These are phyloP conservation scores for Trametes pubescens DNA, from an alignment of 1,284 basidiomycete genomes.

Conservation along the genomic window DNA sequence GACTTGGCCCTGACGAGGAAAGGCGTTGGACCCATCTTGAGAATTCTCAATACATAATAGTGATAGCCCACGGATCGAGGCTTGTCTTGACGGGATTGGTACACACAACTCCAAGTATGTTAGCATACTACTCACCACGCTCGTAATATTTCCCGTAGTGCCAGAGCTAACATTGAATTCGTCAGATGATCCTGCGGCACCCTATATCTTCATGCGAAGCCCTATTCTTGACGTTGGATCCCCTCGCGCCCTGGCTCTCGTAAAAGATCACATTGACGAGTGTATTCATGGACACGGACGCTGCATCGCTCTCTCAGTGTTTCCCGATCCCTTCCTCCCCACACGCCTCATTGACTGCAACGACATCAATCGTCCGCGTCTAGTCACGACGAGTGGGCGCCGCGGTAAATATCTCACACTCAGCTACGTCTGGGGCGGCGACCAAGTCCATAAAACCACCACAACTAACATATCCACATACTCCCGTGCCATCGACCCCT, in stretches of 20 bases:
- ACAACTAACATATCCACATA: neutral
- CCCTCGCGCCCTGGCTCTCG: neutral
- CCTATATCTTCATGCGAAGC: neutral
- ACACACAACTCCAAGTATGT: neutral
- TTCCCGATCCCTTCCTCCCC: neutral
- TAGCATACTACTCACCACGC: neutral
- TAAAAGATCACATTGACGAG: neutral
- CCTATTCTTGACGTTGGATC: neutral
- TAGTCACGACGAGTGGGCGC: neutral
- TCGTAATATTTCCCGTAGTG: too few species aligned
- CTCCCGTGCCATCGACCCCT: neutral
- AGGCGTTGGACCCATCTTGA: too few species aligned
- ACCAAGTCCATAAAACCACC: neutral
- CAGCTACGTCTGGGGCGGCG: conserved; percentile 5
- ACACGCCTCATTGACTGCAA: conserved; percentile 3
- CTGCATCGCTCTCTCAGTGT: neutral
- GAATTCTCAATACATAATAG: too few species aligned
- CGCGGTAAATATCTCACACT: neutral
- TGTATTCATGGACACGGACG: neutral
- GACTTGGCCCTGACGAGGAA: too few species aligned
- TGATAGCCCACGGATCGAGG: neutral
- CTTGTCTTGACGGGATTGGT: neutral
- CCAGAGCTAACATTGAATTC: neutral
- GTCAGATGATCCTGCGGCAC: conserved; percentile 5
- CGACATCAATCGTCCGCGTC: neutral